Evolutionary conservation across 495 filamentous ascomycete genomes (phyloP), one percentile per base, ranked within the genome.

Genomic region (Penicillium maclennaniae): DNA sequence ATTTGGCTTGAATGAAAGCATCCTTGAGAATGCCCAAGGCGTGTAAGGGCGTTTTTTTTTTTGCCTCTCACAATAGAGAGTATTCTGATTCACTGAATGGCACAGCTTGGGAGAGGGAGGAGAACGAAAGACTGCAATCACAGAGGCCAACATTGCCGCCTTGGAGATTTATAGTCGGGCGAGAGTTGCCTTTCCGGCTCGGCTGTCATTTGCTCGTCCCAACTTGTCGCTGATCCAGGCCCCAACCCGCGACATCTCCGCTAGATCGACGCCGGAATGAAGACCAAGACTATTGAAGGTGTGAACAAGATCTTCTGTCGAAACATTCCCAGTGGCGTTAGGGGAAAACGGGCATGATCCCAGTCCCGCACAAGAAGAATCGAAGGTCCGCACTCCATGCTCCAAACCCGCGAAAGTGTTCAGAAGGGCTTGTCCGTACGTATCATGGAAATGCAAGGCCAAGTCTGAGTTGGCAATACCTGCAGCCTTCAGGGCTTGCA

Each of bases 381-480:
- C 93, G 70, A 97, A 97, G 1, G 84, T 87, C 39, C 93, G 70
- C 49, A 99, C 86, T 0, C 93, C 93, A 49, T 89, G 85, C 69
- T 97, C 92, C 8, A 97, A 73, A 19, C 87, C 86, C 3, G 96
- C 87, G 5, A 91, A 80, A 0, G 87, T 87, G 63, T 98, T 97
- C 26, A 96, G 88, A 48, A 97, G 74, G 7, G 95, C 95, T 72
- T 93, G 88, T 9, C 92, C 95, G 69, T 95, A 99, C 5, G 95
- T 99, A 61, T 98, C 91, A 57, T 97, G 93, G 65, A 97, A 97
- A 62, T 98, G 93, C 68, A 95, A 83, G 2, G 92, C 92, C 2
- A 98, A 59, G 60, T 95, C 91, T 58, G 87, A 85, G 34, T 79
- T 86, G 40, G 84, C 77, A 43, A 97, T 84, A 0, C 91, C 89